A percentile compares a stretch with the other conserved stretches of the same genome.
Evolutionary conservation across 345 rosid genomes (phyloP).

Genomic region (Crucihimalaya himalaica): DNA sequence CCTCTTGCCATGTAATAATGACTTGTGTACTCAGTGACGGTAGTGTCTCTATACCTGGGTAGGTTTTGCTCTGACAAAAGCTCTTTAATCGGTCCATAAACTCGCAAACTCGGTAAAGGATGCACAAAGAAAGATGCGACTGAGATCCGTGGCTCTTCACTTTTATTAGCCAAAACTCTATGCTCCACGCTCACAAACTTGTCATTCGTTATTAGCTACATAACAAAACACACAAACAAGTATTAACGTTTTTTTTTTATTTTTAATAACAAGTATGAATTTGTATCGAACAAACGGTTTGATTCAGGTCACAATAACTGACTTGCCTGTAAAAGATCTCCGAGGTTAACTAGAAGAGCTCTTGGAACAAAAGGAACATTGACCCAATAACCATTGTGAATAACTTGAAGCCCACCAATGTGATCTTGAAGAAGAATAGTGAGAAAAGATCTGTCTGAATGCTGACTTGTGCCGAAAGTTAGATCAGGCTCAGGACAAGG

Average conservation of each 20-base stretch:
- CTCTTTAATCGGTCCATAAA: constrained; percentile 48
- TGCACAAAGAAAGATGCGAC: constrained; percentile 45
- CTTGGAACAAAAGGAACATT: constrained; percentile 49
- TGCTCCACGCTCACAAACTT: constrained; percentile 49
- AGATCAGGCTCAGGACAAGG: constrained; percentile 57
- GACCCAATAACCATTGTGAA: constrained; percentile 42
- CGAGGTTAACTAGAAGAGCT: constrained; percentile 53
- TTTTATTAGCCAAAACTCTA: constrained; percentile 46
- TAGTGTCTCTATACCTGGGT: too few species aligned
- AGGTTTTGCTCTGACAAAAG: too few species aligned
- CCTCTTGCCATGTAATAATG: constrained; percentile 41
- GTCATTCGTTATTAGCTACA: constrained; percentile 47
- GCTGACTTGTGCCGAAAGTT: constrained; percentile 51
- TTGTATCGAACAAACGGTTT: background rate
- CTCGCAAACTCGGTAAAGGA: background rate
- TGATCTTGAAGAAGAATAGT: constrained; percentile 61
- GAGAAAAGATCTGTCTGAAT: constrained; percentile 51
- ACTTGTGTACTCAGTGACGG: too few species aligned
- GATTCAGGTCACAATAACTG: background rate
- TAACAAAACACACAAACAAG: too few species aligned
- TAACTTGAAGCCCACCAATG: constrained; percentile 62
- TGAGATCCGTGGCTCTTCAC: constrained; percentile 41
- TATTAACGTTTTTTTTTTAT: too few species aligned
- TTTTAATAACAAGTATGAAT: too few species aligned
- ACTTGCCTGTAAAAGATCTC: constrained; percentile 61